Conservation (phyloP, 2,329 filamentous ascomycete genomes). For the Aureobasidium pullulans region DNA sequence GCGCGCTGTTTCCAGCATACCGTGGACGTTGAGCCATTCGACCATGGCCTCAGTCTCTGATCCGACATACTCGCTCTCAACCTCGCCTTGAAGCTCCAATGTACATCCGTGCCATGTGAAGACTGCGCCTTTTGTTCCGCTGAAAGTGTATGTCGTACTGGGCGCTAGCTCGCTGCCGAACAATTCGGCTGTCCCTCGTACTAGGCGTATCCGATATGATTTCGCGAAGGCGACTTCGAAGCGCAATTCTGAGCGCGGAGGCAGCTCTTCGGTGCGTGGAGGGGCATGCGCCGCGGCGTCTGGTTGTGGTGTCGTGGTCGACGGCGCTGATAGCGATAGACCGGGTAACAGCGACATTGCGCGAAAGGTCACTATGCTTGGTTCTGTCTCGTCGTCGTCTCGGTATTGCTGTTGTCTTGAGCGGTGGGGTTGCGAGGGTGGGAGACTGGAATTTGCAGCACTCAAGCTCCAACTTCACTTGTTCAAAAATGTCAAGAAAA, state of each 20-base stretch:
- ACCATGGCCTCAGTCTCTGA: constrained; percentile 72
- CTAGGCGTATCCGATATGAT: constrained; percentile 48
- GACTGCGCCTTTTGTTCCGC: constrained; percentile 76
- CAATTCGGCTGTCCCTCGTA: constrained; percentile 79
- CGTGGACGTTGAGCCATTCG: constrained; percentile 78
- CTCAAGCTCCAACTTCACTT: background rate
- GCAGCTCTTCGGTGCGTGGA: constrained; percentile 35
- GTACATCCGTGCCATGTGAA: constrained; percentile 88
- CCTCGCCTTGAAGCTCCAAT: constrained; percentile 68
- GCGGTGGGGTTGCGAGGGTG: background rate
- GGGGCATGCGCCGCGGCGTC: constrained; percentile 20
- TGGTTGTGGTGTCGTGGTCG: constrained; percentile 14
- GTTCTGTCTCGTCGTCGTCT: background rate
- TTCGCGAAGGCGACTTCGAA: constrained; percentile 32
- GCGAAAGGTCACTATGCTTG: background rate
- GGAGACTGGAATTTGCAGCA: background rate
- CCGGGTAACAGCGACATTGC: constrained; percentile 31
- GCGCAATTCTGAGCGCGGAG: constrained; percentile 39
- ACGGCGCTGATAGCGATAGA: constrained; percentile 33
- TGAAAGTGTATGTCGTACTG: constrained; percentile 72
- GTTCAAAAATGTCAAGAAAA: background rate
- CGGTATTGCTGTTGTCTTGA: background rate
- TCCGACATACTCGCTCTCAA: constrained; percentile 59
- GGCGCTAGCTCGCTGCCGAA: constrained; percentile 90
- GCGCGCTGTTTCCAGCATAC: constrained; percentile 70